Conservation (phyloP, 208 protist species). For the Acanthamoeba lenticulata region DNA sequence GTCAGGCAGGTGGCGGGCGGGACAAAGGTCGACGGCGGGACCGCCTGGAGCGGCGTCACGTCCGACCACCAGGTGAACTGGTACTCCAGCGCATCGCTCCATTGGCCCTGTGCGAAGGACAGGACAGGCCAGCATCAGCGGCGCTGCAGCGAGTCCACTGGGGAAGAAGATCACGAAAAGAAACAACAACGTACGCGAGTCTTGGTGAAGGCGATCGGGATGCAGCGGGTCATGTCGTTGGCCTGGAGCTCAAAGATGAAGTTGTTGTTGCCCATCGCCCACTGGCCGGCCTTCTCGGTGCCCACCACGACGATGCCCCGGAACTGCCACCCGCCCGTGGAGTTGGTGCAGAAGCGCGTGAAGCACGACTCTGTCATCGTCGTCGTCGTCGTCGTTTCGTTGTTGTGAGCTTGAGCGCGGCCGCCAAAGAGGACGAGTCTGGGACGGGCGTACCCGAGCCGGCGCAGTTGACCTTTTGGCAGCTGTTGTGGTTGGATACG, state of each 20-base stretch:
- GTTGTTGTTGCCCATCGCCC: neutral
- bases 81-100: neutral
- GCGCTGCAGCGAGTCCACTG: neutral
- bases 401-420: too few species aligned
- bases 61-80: neutral
- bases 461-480: neutral
- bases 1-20: neutral
- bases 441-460: neutral
- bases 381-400: too few species aligned
- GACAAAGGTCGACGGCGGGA: neutral
- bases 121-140: neutral
- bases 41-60: neutral
- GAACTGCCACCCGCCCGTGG: neutral
- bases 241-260: neutral
- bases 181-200: neutral
- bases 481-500: neutral
- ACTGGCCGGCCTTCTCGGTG: neutral
- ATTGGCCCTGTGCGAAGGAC: neutral
- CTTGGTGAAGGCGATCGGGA: neutral
- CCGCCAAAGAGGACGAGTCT: neutral
- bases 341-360: neutral
- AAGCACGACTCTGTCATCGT: neutral
- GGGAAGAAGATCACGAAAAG: neutral
- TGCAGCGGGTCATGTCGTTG: neutral
- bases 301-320: neutral